Conservation (phyloP, 257 asterid species). For the Parsonsia alboflavescens region DNA sequence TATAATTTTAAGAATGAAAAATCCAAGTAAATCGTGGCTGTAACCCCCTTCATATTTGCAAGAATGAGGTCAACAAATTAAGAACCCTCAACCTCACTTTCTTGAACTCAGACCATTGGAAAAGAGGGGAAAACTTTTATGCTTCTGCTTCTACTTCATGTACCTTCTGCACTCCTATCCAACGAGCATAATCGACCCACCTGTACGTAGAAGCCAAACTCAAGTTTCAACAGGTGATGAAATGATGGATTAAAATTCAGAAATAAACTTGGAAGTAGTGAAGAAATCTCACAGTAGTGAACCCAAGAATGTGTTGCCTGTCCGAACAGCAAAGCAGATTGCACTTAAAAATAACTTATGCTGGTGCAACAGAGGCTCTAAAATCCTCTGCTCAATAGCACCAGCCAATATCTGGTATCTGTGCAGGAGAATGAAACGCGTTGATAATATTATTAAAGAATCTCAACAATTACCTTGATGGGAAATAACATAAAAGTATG, state of each 20-base stretch:
- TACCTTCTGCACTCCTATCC: slow-evolving; percentile 75
- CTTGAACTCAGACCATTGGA: not conserved
- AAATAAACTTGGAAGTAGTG: not conserved
- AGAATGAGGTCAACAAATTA: too few species aligned
- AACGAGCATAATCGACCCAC: slow-evolving; percentile 96
- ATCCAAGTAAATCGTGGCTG: too few species aligned
- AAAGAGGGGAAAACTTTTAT: slow-evolving; percentile 5
- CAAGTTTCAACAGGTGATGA: not conserved
- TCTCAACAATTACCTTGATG: not conserved
- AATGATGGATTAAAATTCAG: not conserved
- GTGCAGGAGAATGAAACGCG: slow-evolving; percentile 22
- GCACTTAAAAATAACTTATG: slow-evolving; percentile 77
- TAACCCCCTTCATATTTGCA: too few species aligned
- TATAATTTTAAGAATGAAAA: too few species aligned
- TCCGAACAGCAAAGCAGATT: slow-evolving; percentile 87
- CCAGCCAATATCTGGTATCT: slow-evolving; percentile 94
- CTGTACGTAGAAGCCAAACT: slow-evolving; percentile 35
- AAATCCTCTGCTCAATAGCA: slow-evolving; percentile 70
- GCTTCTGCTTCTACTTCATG: slow-evolving; percentile 29
- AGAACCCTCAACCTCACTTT: too few species aligned
- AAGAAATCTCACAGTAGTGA: slow-evolving; percentile 68
- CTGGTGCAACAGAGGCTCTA: slow-evolving; percentile 75
- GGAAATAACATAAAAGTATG: too few species aligned
- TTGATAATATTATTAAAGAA: not conserved
- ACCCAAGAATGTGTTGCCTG: slow-evolving; percentile 89